phyloP scores from a whole-genome alignment of 2,329 filamentous ascomycete species.

The Bipolaris zeicola region DNA sequence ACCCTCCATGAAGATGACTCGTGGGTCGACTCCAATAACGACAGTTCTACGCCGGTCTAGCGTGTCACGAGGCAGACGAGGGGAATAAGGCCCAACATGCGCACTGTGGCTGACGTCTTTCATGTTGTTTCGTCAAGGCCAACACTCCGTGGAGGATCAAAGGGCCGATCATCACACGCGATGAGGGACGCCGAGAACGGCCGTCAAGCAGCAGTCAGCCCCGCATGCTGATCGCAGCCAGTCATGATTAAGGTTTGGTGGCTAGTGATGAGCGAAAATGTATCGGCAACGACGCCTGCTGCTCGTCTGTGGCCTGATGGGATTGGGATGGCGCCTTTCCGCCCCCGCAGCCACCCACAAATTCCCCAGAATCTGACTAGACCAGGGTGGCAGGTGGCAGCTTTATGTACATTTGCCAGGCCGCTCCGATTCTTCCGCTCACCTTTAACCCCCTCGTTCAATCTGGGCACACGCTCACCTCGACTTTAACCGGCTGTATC shows the following conservation, averaged over 20 bases:
- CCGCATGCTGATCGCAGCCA: constrained; percentile 25
- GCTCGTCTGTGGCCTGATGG: constrained; percentile 20
- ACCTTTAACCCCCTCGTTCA: constrained; percentile 19
- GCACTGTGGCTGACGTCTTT: constrained; percentile 5
- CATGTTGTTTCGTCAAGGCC: not conserved
- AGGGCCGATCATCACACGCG: constrained; percentile 8
- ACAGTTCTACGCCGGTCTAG: not conserved
- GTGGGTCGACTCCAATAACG: not conserved
- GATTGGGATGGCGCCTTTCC: constrained; percentile 22
- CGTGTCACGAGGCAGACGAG: not conserved
- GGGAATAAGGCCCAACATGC: not conserved
- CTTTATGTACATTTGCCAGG: constrained; percentile 27
- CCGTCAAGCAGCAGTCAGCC: constrained; percentile 10
- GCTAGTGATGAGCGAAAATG: constrained; percentile 36
- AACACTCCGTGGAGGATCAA: not conserved
- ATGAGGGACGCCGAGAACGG: constrained; percentile 15
- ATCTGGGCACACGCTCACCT: constrained; percentile 16
- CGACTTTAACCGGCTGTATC: constrained; percentile 8
- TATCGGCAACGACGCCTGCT: constrained; percentile 30
- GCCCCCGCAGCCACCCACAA: constrained; percentile 26
- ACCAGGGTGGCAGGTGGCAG: constrained; percentile 23
- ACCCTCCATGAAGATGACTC: constrained; percentile 7
- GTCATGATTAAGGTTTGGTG: constrained; percentile 27
- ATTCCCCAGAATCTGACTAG: constrained; percentile 29
- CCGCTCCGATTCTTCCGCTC: constrained; percentile 28